Base-by-base conservation (phyloP, 169 alveolate species). In the Miamiensis avidus region DNA sequence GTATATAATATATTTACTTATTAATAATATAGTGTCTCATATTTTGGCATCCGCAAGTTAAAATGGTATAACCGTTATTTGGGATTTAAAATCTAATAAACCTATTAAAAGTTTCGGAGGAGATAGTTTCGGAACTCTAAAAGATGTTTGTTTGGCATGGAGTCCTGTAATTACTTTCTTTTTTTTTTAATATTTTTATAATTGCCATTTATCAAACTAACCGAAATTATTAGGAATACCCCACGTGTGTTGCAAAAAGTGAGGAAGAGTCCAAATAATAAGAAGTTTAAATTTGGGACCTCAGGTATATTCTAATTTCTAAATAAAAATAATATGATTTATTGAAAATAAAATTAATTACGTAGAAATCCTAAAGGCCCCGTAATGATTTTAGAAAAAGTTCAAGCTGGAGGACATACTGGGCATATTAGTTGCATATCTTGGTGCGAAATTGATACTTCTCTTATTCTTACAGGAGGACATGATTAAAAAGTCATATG, bases 11-110 rank as follows among this genome's bases (percentile, higher is more conserved):
- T 11, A 49, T 49, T 49, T 49, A 20, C 20, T 11, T 20, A 49
- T 49, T 49, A 11, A 49, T 49, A 49, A 49, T 11, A 11, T 49
- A 79, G 97, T 96, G 26, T 91, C 93, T 79, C 96, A 95, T 83
- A 95, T 96, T 76, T 87, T 96, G 16, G 97, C 97, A 6, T 92
- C 97, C 1, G 96, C 97, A 16, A 88, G 95, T 29, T 86, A 93
- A 75, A 92, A 91, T 85, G 97, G 98, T 16, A 79, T 85, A 31
- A 92, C 95, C 25, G 95, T 87, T 78, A 96, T 96, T 31, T 96
- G 96, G 95, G 97, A 96, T 88, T 91, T 96, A 84, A 94, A 92
- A 84, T 88, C 79, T 29, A 88, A 87, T 74, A 83, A 89, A 73
- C 82, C 95, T 33, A 89, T 89, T 69, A 91, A 89, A 72, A 88